A percentile compares a stretch with the other conserved stretches of the same genome.
Conservation (phyloP, 2,329 filamentous ascomycete species). For the Nigrospora sphaerica region DNA sequence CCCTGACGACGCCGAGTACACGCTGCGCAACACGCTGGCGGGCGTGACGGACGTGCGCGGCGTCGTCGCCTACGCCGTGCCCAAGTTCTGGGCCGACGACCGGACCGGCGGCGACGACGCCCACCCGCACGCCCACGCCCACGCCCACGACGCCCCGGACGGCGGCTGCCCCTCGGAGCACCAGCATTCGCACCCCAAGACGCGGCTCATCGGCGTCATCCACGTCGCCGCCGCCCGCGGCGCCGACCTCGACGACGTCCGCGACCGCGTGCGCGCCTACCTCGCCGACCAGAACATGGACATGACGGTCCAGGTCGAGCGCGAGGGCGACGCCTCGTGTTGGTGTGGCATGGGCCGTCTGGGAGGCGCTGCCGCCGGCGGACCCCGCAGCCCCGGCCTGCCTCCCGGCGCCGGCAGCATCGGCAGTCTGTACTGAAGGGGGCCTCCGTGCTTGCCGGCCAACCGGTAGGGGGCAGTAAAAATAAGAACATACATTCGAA, state of each 20-base stretch:
- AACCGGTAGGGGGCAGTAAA: too few species aligned
- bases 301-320: constrained; percentile 80
- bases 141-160: too few species aligned
- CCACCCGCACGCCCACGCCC: too few species aligned
- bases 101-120: constrained; percentile 30
- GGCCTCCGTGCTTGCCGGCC: too few species aligned
- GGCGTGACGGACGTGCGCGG: constrained; percentile 77
- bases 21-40: constrained; percentile 75
- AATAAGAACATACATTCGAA: too few species aligned
- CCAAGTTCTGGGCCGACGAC: constrained; percentile 90
- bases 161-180: too few species aligned
- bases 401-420: too few species aligned
- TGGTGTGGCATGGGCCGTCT: constrained; percentile 47
- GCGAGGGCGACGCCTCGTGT: constrained; percentile 64
- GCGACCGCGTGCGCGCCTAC: constrained; percentile 67
- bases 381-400: constrained; percentile 1
- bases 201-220: constrained; percentile 71
- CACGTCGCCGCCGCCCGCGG: constrained; percentile 71
- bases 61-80: constrained; percentile 77
- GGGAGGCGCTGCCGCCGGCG: constrained; percentile 20
- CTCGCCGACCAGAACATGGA: constrained; percentile 67
- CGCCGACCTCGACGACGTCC: constrained; percentile 74
- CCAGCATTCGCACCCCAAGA: constrained; percentile 20
- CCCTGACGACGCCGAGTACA: constrained; percentile 80
- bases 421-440: too few species aligned